phyloP scores from a whole-genome alignment of 2,329 filamentous ascomycete genomes.

The Teratosphaeria destructans region DNA sequence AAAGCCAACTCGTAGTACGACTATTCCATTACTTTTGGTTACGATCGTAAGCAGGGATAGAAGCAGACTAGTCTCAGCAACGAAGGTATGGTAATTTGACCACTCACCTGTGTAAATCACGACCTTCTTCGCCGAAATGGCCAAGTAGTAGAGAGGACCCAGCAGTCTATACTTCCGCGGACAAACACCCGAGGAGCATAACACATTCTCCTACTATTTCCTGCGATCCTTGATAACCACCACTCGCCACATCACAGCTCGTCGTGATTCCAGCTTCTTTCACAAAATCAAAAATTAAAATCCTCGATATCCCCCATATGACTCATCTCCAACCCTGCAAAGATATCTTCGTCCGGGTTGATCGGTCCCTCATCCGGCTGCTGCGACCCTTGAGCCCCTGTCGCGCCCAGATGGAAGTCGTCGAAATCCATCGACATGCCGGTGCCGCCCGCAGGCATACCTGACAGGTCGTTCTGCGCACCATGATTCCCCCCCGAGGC shows the following conservation, averaged over 20 bases:
- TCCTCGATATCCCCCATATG: slow-evolving; percentile 17
- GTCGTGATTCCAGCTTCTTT: not conserved
- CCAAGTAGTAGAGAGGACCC: too few species aligned
- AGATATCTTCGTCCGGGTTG: slow-evolving; percentile 30
- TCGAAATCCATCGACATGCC: slow-evolving; percentile 9
- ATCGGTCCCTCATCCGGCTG: slow-evolving; percentile 10
- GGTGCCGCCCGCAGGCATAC: not conserved
- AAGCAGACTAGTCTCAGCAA: too few species aligned
- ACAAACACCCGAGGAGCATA: too few species aligned
- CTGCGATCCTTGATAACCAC: too few species aligned
- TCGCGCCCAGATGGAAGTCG: slow-evolving; percentile 21
- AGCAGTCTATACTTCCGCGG: too few species aligned
- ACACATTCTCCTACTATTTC: too few species aligned
- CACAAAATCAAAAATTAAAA: slow-evolving; percentile 17
- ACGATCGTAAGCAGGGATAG: too few species aligned
- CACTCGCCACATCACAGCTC: not conserved
- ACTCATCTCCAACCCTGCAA: slow-evolving; percentile 34
- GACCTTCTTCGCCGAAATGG: too few species aligned
- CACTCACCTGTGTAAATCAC: too few species aligned
- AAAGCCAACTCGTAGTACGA: not conserved
- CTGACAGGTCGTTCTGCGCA: slow-evolving; percentile 5
- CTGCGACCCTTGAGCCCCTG: slow-evolving; percentile 6
- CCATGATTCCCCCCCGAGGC: slow-evolving; percentile 2
- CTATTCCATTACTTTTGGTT: too few species aligned
- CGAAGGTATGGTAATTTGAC: too few species aligned